Percentiles rank a stretch among this genome's conserved stretches.
Evolutionary conservation across 1,139 yeast genomes (phyloP).

Genomic region (Saccharomyces hybrid): DNA sequence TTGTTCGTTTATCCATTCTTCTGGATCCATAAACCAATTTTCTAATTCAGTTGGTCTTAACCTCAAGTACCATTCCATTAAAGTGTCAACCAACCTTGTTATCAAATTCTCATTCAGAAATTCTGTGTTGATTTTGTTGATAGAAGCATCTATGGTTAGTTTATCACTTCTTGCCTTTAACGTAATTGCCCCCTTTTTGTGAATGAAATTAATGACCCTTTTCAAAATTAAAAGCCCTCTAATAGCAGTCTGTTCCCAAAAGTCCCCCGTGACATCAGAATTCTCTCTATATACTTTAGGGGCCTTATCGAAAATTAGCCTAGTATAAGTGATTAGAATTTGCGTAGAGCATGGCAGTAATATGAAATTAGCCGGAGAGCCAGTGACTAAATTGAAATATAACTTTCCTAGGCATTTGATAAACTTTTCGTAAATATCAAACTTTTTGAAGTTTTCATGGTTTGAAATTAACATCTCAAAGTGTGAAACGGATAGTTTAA

Average conservation of each 20-base stretch:
- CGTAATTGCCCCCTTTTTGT: slow-evolving; percentile 58
- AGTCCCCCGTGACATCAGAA: slow-evolving; percentile 44
- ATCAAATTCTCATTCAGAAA: slow-evolving; percentile 54
- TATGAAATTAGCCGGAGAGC: slow-evolving; percentile 60
- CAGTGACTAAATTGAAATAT: slow-evolving; percentile 43
- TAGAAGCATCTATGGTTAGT: slow-evolving; percentile 54
- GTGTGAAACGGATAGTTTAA: slow-evolving; percentile 51
- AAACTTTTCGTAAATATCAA: slow-evolving; percentile 58
- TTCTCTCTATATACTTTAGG: slow-evolving; percentile 45
- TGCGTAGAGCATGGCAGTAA: slow-evolving; percentile 58
- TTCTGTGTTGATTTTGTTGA: slow-evolving; percentile 42
- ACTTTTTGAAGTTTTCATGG: slow-evolving; percentile 45
- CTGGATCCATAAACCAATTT: slow-evolving; percentile 79
- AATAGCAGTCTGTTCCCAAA: slow-evolving; percentile 73
- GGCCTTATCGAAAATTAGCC: slow-evolving; percentile 58
- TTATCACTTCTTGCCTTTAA: slow-evolving; percentile 55
- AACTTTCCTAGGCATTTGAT: slow-evolving; percentile 72
- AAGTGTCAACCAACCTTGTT: slow-evolving; percentile 52
- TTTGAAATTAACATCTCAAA: slow-evolving; percentile 48
- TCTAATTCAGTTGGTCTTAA: slow-evolving; percentile 71
- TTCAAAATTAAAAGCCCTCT: slow-evolving; percentile 65
- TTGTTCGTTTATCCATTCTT: slow-evolving; percentile 86
- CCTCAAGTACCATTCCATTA: slow-evolving; percentile 67
- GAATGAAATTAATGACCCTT: slow-evolving; percentile 52
- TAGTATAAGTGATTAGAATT: slow-evolving; percentile 51